Evolutionary conservation across 2,329 filamentous ascomycete genomes (phyloP).

Genomic region (Cercospora nicotianae): DNA sequence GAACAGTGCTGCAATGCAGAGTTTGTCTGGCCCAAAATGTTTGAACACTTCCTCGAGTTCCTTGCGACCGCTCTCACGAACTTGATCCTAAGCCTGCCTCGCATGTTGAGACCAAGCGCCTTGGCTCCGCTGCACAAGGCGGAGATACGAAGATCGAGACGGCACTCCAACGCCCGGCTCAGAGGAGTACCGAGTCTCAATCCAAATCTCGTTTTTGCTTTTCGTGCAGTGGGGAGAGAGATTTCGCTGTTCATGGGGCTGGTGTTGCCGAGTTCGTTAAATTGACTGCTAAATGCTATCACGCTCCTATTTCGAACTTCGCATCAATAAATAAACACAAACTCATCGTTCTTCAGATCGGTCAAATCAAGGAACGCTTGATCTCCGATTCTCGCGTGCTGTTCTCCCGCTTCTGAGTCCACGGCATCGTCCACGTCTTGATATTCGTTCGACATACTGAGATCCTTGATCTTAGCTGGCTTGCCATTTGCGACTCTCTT

Average conservation of each 20-base stretch:
- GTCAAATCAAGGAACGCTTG: constrained; percentile 62
- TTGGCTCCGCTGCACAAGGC: not conserved
- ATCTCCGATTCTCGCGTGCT: constrained; percentile 44
- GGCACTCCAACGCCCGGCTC: not conserved
- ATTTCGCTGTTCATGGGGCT: not conserved
- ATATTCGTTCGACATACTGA: constrained; percentile 60
- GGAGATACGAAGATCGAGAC: not conserved
- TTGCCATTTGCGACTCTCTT: constrained; percentile 62
- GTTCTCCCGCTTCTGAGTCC: constrained; percentile 25
- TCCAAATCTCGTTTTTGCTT: no score
- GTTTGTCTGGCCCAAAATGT: no score
- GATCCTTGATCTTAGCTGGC: constrained; percentile 58
- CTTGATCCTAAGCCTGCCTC: no score
- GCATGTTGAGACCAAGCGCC: not conserved
- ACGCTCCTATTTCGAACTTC: not conserved
- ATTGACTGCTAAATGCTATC: not conserved
- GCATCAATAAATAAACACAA: constrained; percentile 20
- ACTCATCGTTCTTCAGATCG: constrained; percentile 43
- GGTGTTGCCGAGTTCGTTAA: not conserved
- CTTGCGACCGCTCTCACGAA: not conserved
- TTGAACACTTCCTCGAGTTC: no score
- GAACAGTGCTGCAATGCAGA: not conserved
- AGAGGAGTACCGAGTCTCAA: not conserved
- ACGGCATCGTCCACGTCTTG: constrained; percentile 34
- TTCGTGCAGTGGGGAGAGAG: no score